Evolutionary conservation across 306 rosid species (phyloP).

Genomic region (Herpetospermum pedunculosum): DNA sequence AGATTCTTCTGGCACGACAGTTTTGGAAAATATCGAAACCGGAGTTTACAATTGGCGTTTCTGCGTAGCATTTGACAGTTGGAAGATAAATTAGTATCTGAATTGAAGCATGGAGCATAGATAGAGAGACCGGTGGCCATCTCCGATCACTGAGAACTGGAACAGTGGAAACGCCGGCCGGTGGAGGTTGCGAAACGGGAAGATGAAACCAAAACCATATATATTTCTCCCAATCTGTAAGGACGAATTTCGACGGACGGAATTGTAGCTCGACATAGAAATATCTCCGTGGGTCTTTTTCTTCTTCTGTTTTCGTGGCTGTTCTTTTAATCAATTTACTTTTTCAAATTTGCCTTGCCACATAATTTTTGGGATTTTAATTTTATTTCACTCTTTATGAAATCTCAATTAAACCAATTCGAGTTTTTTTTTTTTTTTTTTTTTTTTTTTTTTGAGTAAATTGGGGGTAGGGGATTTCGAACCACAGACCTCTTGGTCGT

Average conservation of each 20-base stretch:
- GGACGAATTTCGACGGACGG: neutral
- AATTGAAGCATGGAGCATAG: constrained; percentile 14
- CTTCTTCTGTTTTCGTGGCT: neutral
- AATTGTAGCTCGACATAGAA: neutral
- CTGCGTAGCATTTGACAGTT: constrained; percentile 16
- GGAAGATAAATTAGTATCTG: constrained; percentile 7
- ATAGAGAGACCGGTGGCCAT: constrained; percentile 31
- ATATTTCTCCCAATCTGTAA: neutral
- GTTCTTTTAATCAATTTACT: no score
- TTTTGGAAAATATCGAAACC: constrained; percentile 13
- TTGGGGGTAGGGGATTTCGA: no score
- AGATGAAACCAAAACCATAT: neutral
- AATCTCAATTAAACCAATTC: no score
- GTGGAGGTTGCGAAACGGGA: neutral
- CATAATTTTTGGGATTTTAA: no score
- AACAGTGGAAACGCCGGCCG: neutral
- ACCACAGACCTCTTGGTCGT: no score
- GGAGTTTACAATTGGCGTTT: constrained; percentile 13
- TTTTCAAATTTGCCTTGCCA: no score
- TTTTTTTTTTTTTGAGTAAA: no score
- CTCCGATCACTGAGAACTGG: neutral
- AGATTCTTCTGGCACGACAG: constrained; percentile 14
- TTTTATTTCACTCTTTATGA: no score
- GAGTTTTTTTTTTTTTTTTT: no score
- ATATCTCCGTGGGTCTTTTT: neutral